Conservation (phyloP, 2,329 filamentous ascomycete genomes). For the Eutypa lata region DNA sequence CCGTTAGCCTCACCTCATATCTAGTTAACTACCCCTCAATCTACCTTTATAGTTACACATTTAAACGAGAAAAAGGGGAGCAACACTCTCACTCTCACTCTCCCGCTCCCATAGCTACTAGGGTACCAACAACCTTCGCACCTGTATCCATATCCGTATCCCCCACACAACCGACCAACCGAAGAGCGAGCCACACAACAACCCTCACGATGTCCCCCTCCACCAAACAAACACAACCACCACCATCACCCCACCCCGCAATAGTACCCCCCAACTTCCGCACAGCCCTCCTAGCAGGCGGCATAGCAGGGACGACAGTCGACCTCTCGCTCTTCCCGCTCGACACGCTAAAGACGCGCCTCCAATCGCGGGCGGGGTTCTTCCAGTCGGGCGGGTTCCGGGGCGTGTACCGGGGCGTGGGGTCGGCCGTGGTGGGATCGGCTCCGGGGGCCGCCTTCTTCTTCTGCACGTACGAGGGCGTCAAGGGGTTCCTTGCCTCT, state of each 20-base stretch:
- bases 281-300: slow-evolving; percentile 72
- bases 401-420: slow-evolving; percentile 90
- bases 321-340: slow-evolving; percentile 96
- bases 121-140: too few relatives aligned
- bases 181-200: too few relatives aligned
- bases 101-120: too few relatives aligned
- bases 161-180: too few relatives aligned
- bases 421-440: slow-evolving; percentile 83
- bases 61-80: too few relatives aligned
- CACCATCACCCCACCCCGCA: too few relatives aligned
- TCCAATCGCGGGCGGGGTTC: slow-evolving; percentile 79
- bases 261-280: slow-evolving; percentile 45
- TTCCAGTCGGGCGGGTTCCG: slow-evolving; percentile 81
- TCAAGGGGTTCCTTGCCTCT: too few relatives aligned
- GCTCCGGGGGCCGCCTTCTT: slow-evolving; percentile 94
- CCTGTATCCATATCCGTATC: background rate
- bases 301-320: slow-evolving; percentile 88
- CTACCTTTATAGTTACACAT: too few relatives aligned
- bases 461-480: slow-evolving; percentile 88
- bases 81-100: too few relatives aligned
- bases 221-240: background rate
- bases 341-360: slow-evolving; percentile 97
- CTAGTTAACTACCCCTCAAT: too few relatives aligned
- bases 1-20: too few relatives aligned
- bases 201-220: too few relatives aligned